Evolutionary conservation across 805 yeast species (phyloP).

Genomic region (Yarrowia alimentaria): DNA sequence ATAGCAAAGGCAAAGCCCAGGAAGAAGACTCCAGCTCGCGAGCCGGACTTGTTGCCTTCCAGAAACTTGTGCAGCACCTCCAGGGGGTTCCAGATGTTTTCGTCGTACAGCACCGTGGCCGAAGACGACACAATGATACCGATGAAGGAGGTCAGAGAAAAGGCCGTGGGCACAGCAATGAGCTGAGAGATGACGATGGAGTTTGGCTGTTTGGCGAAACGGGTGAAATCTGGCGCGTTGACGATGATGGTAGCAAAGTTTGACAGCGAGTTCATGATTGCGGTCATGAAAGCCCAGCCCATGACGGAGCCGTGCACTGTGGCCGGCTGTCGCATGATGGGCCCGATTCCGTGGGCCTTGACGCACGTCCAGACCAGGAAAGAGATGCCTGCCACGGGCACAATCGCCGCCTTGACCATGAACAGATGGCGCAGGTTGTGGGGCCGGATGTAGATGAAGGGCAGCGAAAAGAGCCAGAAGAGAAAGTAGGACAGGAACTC

Average conservation of each 20-base stretch:
- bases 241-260: slow-evolving; percentile 87
- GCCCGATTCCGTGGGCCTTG: slow-evolving; percentile 78
- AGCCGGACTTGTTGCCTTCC: slow-evolving; percentile 46
- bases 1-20: slow-evolving; percentile 67
- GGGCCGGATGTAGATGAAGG: slow-evolving; percentile 78
- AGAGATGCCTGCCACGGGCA: slow-evolving; percentile 80
- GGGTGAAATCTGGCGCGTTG: slow-evolving; percentile 85
- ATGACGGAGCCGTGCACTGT: slow-evolving; percentile 57
- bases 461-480: slow-evolving; percentile 77
- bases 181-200: slow-evolving; percentile 57
- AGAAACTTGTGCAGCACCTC: slow-evolving; percentile 69
- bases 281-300: slow-evolving; percentile 79
- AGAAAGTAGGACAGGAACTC: slow-evolving; percentile 73
- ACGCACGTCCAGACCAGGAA: slow-evolving; percentile 81
- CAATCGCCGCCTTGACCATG: slow-evolving; percentile 72
- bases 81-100: slow-evolving; percentile 78
- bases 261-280: slow-evolving; percentile 77
- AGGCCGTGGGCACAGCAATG: slow-evolving; percentile 70
- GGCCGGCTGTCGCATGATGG: slow-evolving; percentile 58
- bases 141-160: slow-evolving; percentile 76
- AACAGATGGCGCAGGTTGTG: slow-evolving; percentile 80
- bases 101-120: slow-evolving; percentile 62
- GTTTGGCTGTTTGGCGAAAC: slow-evolving; percentile 64
- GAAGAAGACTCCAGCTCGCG: slow-evolving; percentile 77
- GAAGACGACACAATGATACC: slow-evolving; percentile 86